phyloP scores from a whole-genome alignment of 192 early-diverging fungal genomes.

The Pilaira anomala region DNA sequence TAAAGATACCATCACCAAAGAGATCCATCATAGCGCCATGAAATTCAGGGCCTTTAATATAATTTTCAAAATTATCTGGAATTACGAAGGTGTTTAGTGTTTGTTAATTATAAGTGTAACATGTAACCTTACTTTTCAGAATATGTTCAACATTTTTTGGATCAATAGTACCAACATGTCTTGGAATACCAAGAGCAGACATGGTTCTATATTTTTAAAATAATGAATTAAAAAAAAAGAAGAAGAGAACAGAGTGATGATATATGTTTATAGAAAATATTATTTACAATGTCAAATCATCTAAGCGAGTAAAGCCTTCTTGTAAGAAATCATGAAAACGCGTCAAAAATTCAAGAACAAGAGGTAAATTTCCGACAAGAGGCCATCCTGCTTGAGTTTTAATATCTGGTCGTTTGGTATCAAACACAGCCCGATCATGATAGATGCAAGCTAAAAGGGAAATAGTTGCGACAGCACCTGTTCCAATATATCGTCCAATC shows the following conservation, averaged over 20 bases:
- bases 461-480: slow-evolving; percentile 1
- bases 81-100: background rate
- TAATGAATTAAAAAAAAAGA: slow-evolving; percentile 4
- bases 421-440: slow-evolving; percentile 28
- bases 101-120: too few species aligned
- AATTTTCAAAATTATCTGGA: slow-evolving; percentile 37
- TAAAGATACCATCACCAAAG: slow-evolving; percentile 70
- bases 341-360: slow-evolving; percentile 6
- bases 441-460: slow-evolving; percentile 18
- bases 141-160: slow-evolving; percentile 37
- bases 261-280: too few species aligned
- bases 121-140: slow-evolving; percentile 33
- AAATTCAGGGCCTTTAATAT: slow-evolving; percentile 41
- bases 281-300: slow-evolving; percentile 18
- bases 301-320: slow-evolving; percentile 11
- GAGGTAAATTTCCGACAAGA: slow-evolving; percentile 25
- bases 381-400: slow-evolving; percentile 19
- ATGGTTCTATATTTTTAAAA: slow-evolving; percentile 14
- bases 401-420: slow-evolving; percentile 8
- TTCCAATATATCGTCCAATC: background rate
- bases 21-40: slow-evolving; percentile 45
- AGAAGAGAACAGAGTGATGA: too few species aligned
- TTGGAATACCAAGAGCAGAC: slow-evolving; percentile 26
- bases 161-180: slow-evolving; percentile 25
- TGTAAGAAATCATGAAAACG: slow-evolving; percentile 19